Percentiles rank a stretch among this genome's conserved stretches.
Conservation (phyloP, 2,329 filamentous ascomycete genomes). For the Cladosporium cucumerinum region DNA sequence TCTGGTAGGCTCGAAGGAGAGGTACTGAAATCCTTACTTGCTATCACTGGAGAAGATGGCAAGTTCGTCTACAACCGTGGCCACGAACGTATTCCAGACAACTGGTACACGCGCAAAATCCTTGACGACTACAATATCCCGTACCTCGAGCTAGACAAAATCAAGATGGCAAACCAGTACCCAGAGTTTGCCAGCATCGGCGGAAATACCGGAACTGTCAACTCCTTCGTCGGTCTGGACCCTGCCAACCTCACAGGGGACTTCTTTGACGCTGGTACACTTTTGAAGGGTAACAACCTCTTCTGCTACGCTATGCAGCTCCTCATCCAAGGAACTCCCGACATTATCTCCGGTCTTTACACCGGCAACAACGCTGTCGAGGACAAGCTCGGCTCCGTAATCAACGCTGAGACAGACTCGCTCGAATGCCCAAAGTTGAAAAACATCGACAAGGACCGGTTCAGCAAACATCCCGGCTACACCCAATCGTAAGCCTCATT, state of each 20-base stretch:
- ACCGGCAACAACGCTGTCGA: slow-evolving; percentile 17
- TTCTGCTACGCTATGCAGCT: slow-evolving; percentile 37
- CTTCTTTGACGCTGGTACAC: slow-evolving; percentile 39
- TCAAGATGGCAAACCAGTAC: slow-evolving; percentile 25
- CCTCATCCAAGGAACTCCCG: slow-evolving; percentile 34
- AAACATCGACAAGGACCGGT: slow-evolving; percentile 27
- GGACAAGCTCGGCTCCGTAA: slow-evolving; percentile 19
- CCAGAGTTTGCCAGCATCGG: slow-evolving; percentile 35
- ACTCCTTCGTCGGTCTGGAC: slow-evolving; percentile 37
- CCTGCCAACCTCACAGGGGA: slow-evolving; percentile 38
- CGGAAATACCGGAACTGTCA: slow-evolving; percentile 35
- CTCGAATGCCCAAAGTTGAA: slow-evolving; percentile 30
- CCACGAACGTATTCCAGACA: slow-evolving; percentile 30
- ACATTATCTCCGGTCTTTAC: slow-evolving; percentile 21
- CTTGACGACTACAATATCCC: slow-evolving; percentile 32
- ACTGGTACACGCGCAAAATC: slow-evolving; percentile 32
- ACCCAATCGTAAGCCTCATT: slow-evolving; percentile 7
- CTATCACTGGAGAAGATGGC: slow-evolving; percentile 24
- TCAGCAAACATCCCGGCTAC: slow-evolving; percentile 31
- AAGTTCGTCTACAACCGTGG: slow-evolving; percentile 25
- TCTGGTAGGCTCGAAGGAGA: slow-evolving; percentile 23
- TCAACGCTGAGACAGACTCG: slow-evolving; percentile 22
- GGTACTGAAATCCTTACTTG: slow-evolving; percentile 26
- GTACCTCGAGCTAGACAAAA: slow-evolving; percentile 28
- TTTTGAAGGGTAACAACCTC: slow-evolving; percentile 35